Base-by-base conservation (phyloP, 1,284 basidiomycete species). In the Abortiporus biennis region DNA sequence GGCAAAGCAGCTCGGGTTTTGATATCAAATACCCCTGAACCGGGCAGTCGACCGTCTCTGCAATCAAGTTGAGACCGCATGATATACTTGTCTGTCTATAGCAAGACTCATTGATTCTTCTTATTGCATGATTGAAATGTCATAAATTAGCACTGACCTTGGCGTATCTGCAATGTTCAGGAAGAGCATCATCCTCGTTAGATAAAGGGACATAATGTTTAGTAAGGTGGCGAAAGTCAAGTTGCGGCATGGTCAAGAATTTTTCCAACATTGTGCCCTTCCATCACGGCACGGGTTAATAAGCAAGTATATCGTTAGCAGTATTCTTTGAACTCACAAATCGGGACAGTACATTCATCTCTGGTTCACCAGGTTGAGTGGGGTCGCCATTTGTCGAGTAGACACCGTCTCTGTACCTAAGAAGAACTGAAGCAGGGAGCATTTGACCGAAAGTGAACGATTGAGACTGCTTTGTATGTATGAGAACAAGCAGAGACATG, bases 51-150 rank as follows among this genome's bases (percentile, higher is more conserved):
- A 25, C 65, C 54, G 56, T 98, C 89, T 1, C 80, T 65, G 54
- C 92, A 94, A 60, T 99, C 95, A 8, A 99, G 74, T 61, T 99
- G 95, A 1, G 93, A 96, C 13, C 95, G 88, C 85, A 97, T 92
- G 36, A 98, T 70, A 48, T 98, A 82, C 9, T 74, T 76, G 2
- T 77, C 66, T 2, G 81, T 82, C 85, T 92, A 53, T 4, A 3
- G 25, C 30, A 24, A 6, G 34, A 13, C 21, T 42, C 13, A 40
- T 23, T 25, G 13, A 19, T 6, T 39, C 40, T 31, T n/a, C n/a
- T 17, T 13, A 8, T 16, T 17, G 6, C 20, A 44, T 11, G 25
- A 34, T 38, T 44, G 22, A 39, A 4, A 34, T 36, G 19, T 24
- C 16, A 29, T 16, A n/a, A 31, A 16, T 23, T 24, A 33, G 15